Conservation (phyloP, 345 rosid genomes). For the Moricandia arvensis region DNA sequence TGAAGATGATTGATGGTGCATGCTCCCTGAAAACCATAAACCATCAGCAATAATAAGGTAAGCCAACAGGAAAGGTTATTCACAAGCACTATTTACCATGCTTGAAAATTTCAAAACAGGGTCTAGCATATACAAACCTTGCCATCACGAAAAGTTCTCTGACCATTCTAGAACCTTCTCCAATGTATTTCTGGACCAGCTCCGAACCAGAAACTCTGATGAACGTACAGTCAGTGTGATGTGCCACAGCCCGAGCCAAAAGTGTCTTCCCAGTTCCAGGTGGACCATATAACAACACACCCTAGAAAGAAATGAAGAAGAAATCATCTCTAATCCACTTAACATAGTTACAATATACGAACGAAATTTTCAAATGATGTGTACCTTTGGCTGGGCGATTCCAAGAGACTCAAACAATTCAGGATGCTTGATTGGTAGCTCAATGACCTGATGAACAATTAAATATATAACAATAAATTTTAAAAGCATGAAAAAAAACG, state of each 20-base stretch:
- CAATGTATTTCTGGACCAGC: conserved; percentile 95
- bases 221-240: conserved; percentile 98
- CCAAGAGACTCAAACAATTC: conserved; percentile 97
- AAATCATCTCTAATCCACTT: background rate
- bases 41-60: background rate
- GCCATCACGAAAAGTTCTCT: conserved; percentile 99
- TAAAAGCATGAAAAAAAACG: background rate
- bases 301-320: conserved; percentile 42
- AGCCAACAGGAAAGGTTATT: background rate
- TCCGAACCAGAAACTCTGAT: conserved; percentile 99
- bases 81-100: background rate
- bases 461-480: background rate
- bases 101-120: background rate
- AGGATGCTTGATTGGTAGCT: conserved; percentile 97
- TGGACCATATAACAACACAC: conserved; percentile 95
- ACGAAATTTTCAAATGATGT: background rate
- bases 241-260: conserved; percentile 98
- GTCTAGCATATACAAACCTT: conserved; percentile 49
- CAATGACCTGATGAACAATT: conserved; percentile 69
- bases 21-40: conserved; percentile 65
- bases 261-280: conserved; percentile 99
- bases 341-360: background rate
- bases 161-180: conserved; percentile 99
- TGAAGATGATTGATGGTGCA: conserved; percentile 94
- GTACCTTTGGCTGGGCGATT: conserved; percentile 98